A percentile compares a stretch with the other conserved stretches of the same genome.
These are phyloP conservation scores for Neurospora tetraspora DNA, from an alignment of 495 filamentous ascomycete genomes.

Conservation along the genomic window DNA sequence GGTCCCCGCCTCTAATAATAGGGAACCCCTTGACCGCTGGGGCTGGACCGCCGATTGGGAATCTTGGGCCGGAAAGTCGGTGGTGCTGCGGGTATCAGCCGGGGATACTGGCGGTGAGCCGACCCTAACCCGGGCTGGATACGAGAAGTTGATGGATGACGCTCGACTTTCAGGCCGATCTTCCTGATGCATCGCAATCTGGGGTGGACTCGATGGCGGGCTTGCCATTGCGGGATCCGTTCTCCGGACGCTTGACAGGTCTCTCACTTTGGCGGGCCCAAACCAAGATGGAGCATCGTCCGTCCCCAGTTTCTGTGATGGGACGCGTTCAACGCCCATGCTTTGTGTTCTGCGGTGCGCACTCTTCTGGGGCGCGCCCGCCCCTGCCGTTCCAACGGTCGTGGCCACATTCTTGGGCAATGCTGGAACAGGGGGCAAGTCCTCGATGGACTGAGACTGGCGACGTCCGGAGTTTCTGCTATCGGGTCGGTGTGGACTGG, in stretches of 20 bases:
- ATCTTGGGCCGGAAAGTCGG: not conserved
- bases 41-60: not conserved
- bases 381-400: slow-evolving; percentile 6
- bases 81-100: not conserved
- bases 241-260: slow-evolving; percentile 29
- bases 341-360: slow-evolving; percentile 18
- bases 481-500: slow-evolving; percentile 45
- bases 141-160: slow-evolving; percentile 76
- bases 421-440: slow-evolving; percentile 64
- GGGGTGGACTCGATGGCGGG: slow-evolving; percentile 24
- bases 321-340: slow-evolving; percentile 27
- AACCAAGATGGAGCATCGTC: slow-evolving; percentile 32
- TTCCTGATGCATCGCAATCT: slow-evolving; percentile 5
- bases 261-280: slow-evolving; percentile 29
- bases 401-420: slow-evolving; percentile 45
- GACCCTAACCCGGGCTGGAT: slow-evolving; percentile 41
- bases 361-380: slow-evolving; percentile 1
- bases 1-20: not conserved
- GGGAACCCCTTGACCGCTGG: not conserved
- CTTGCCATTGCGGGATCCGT: slow-evolving; percentile 34
- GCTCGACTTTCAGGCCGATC: slow-evolving; percentile 47
- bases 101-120: slow-evolving; percentile 25
- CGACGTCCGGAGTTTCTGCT: slow-evolving; percentile 31
- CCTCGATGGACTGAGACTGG: slow-evolving; percentile 13
- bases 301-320: slow-evolving; percentile 32